phyloP scores from a whole-genome alignment of 139 green algal genomes.

The Picochlorum sp. region DNA sequence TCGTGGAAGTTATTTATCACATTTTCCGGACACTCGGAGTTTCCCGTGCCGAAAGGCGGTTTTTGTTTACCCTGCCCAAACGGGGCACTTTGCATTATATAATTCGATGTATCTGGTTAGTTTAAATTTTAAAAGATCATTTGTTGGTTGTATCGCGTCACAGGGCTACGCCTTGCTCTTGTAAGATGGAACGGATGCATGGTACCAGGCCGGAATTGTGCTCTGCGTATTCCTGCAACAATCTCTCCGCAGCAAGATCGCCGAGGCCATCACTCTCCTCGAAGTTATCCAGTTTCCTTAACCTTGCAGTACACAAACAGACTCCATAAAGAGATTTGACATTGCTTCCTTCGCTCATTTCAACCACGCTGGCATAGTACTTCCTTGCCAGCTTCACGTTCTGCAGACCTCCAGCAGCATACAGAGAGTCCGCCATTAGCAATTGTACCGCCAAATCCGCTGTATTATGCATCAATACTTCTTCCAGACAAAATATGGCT shows the following conservation, averaged over 20 bases:
- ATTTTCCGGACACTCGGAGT: background rate
- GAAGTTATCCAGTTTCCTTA: constrained; percentile 7
- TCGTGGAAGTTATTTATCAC: constrained; percentile 2
- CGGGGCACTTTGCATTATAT: background rate
- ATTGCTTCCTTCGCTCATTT: constrained; percentile 39
- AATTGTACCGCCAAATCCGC: constrained; percentile 40
- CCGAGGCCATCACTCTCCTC: constrained; percentile 28
- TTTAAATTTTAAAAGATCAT: too few species aligned
- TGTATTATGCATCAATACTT: constrained; percentile 68
- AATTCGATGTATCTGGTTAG: background rate
- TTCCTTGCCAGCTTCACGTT: constrained; percentile 41
- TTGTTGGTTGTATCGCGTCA: background rate
- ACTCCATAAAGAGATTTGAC: constrained; percentile 45
- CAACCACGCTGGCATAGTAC: constrained; percentile 64
- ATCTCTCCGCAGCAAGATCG: constrained; percentile 30
- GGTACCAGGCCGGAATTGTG: constrained; percentile 48
- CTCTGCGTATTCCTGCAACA: constrained; percentile 50
- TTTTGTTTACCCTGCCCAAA: background rate
- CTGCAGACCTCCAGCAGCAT: constrained; percentile 45
- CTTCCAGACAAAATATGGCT: constrained; percentile 76
- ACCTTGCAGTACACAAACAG: constrained; percentile 26
- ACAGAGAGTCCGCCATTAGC: constrained; percentile 67
- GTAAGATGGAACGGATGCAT: constrained; percentile 19
- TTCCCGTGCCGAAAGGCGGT: background rate
- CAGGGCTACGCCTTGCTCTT: background rate